A percentile compares a stretch with the other conserved stretches of the same genome.
phyloP scores from a whole-genome alignment of 257 asterid genomes.

The Cinchona pubescens region DNA sequence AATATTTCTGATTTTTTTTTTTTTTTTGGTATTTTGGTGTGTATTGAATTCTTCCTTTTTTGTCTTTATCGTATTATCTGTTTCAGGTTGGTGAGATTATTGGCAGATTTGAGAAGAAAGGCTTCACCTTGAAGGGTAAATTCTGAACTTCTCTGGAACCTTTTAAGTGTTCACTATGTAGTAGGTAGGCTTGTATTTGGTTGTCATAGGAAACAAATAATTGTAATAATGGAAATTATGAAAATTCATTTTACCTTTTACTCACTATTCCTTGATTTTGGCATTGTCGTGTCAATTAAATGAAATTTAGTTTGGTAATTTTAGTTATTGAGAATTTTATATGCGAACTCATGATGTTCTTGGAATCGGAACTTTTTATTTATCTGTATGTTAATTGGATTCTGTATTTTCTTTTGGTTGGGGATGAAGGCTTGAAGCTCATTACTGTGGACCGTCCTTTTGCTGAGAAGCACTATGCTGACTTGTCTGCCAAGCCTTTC shows the following conservation, averaged over 20 bases:
- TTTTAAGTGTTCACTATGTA: too few relatives aligned
- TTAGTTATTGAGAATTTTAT: background rate
- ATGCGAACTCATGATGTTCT: background rate
- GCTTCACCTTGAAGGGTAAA: slow-evolving; percentile 86
- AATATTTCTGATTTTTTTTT: background rate
- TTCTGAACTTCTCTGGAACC: too few relatives aligned
- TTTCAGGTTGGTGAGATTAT: slow-evolving; percentile 94
- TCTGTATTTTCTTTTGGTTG: background rate
- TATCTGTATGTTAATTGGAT: background rate
- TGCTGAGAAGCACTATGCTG: slow-evolving; percentile 93
- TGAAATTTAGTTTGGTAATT: background rate
- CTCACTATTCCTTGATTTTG: background rate
- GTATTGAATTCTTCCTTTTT: too few relatives aligned
- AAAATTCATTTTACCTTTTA: background rate
- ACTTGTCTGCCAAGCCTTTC: slow-evolving; percentile 87
- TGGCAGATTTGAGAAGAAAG: slow-evolving; percentile 89
- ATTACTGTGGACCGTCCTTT: slow-evolving; percentile 73
- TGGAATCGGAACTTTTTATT: background rate
- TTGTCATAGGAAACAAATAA: background rate
- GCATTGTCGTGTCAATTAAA: background rate
- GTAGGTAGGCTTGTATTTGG: background rate
- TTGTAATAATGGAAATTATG: background rate
- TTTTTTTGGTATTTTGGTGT: background rate
- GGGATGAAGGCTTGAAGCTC: slow-evolving; percentile 66
- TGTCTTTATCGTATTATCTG: slow-evolving; percentile 14